A percentile compares a stretch with the other conserved stretches of the same genome.
These are phyloP conservation scores for Diaporthe sp. DNA, from an alignment of 2,329 filamentous ascomycete genomes.

Conservation along the genomic window DNA sequence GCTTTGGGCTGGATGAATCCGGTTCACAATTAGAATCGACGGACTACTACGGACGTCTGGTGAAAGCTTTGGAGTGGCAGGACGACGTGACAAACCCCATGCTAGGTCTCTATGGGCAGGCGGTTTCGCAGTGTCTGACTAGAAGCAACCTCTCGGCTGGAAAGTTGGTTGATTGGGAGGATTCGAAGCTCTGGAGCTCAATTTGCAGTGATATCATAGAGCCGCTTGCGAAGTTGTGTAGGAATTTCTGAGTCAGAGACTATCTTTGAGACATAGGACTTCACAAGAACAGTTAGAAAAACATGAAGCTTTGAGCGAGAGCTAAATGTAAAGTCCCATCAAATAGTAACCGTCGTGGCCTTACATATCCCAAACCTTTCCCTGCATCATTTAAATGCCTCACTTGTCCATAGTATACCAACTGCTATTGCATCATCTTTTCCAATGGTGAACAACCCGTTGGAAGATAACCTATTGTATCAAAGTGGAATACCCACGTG, in stretches of 20 bases:
- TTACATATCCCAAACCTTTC: no score
- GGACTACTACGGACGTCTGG: constrained; percentile 26
- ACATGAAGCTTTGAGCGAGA: no score
- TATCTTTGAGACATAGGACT: background rate
- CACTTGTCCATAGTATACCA: no score
- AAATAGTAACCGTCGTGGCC: no score
- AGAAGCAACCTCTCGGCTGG: constrained; percentile 1
- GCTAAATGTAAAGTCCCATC: no score
- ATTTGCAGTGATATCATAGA: constrained; percentile 43
- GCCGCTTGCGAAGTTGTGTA: constrained; percentile 33
- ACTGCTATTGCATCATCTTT: no score
- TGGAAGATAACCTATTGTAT: no score
- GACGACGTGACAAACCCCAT: constrained; percentile 16
- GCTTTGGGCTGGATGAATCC: constrained; percentile 19
- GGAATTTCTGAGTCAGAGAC: background rate
- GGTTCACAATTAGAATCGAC: background rate
- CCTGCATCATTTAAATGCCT: no score
- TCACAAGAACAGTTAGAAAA: no score
- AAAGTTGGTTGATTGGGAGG: constrained; percentile 30
- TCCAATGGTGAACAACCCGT: no score
- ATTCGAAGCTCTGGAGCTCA: constrained; percentile 40
- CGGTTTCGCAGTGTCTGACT: constrained; percentile 34
- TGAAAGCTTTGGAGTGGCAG: constrained; percentile 31
- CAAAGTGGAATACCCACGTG: no score
- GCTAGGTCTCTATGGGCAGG: constrained; percentile 20